These are phyloP conservation scores for Barnettozyma sucrosica DNA, from an alignment of 805 yeast species.

Conservation along the genomic window DNA sequence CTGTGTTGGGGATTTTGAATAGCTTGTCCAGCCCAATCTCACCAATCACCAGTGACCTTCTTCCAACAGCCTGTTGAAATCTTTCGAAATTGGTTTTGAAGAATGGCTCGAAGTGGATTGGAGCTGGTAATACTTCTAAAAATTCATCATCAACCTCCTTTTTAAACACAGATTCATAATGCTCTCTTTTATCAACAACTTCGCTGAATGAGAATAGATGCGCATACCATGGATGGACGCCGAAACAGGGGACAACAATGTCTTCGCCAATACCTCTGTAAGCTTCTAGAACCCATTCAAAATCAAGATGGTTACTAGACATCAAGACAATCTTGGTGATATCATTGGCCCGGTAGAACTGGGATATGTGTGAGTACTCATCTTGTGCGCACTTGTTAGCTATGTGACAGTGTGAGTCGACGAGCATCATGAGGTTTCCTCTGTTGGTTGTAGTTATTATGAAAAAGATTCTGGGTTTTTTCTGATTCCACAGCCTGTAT, in stretches of 20 bases:
- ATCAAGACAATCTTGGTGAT: constrained; percentile 29
- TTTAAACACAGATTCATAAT: constrained; percentile 50
- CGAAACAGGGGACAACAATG: constrained; percentile 43
- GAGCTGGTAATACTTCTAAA: constrained; percentile 52
- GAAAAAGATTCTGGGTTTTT: background rate
- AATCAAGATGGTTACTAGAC: constrained; percentile 43
- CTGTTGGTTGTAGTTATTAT: background rate
- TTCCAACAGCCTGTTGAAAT: constrained; percentile 4
- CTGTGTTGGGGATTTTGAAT: constrained; percentile 59
- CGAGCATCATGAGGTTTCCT: constrained; percentile 6
- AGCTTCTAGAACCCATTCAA: constrained; percentile 21
- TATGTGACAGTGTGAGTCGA: constrained; percentile 36
- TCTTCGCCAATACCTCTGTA: constrained; percentile 17
- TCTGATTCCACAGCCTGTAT: background rate
- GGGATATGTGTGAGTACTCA: constrained; percentile 3
- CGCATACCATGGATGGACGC: constrained; percentile 90
- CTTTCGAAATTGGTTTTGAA: constrained; percentile 21
- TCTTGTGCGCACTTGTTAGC: constrained; percentile 10
- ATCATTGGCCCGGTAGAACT: constrained; percentile 4
- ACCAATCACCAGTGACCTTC: constrained; percentile 49
- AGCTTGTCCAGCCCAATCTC: constrained; percentile 88
- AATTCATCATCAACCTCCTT: constrained; percentile 31
- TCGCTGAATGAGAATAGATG: constrained; percentile 46
- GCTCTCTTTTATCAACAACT: constrained; percentile 35
- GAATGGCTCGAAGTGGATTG: constrained; percentile 37